phyloP scores from a whole-genome alignment of 2,329 filamentous ascomycete species.

The Albophoma yamanashiensis region DNA sequence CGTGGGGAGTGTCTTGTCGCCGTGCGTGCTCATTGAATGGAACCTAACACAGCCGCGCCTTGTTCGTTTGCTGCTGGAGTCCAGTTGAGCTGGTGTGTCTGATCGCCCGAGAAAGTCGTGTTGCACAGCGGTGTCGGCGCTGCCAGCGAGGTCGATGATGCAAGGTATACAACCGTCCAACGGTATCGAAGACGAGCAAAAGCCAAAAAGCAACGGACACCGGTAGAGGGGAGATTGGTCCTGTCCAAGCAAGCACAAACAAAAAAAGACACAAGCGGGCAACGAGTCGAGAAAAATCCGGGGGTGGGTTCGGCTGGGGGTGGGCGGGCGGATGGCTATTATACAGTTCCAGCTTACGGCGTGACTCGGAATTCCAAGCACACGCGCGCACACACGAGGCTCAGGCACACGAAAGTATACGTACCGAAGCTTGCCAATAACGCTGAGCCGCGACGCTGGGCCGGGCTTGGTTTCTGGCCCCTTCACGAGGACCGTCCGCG shows the following conservation, averaged over 20 bases:
- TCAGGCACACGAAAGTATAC: background rate
- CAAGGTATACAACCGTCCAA: background rate
- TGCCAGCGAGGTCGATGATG: background rate
- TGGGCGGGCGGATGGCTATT: conserved; percentile 4
- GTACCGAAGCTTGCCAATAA: background rate
- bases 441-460: background rate
- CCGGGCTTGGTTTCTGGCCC: background rate
- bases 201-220: background rate
- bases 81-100: background rate
- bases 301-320: conserved; percentile 5
- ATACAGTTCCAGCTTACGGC: conserved; percentile 1
- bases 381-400: background rate
- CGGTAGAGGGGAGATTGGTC: conserved; percentile 1
- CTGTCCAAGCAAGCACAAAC: background rate
- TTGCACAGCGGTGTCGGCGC: background rate
- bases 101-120: background rate
- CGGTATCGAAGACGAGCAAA: background rate
- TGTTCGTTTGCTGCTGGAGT: background rate
- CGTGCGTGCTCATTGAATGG: conserved; percentile 3
- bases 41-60: background rate
- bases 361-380: background rate
- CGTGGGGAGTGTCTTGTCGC: background rate
- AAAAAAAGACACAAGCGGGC: background rate
- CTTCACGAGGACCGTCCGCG: conserved; percentile 3
- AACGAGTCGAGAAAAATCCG: conserved; percentile 1